Conservation (phyloP, 2,329 filamentous ascomycete species). For the Davidsoniella eucalypti region DNA sequence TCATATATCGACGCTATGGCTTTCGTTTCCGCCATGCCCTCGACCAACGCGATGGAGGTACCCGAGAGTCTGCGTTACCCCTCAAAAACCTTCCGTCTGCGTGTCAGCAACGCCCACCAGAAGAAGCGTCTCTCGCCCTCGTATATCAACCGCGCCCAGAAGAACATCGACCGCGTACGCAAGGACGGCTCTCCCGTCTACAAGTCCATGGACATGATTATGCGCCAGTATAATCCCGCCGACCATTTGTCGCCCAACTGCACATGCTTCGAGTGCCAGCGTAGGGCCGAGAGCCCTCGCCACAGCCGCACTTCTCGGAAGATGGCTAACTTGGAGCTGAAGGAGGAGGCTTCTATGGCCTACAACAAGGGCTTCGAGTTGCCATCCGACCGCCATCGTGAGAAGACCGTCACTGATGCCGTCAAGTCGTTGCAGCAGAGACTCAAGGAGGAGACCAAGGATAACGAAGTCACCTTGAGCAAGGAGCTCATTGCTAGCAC, state of each 20-base stretch:
- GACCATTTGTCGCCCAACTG: neutral
- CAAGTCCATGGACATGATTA: neutral
- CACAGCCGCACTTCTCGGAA: neutral
- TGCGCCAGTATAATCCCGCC: neutral
- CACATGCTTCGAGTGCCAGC: neutral
- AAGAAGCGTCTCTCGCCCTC: conserved; percentile 4
- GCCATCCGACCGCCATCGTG: conserved; percentile 4
- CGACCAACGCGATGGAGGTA: neutral
- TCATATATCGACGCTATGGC: no score
- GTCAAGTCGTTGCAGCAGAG: neutral
- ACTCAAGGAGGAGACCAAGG: neutral
- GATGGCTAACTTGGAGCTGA: neutral
- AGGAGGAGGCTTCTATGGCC: conserved; percentile 3
- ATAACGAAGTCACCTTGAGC: neutral
- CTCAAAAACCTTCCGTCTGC: neutral
- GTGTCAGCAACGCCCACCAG: neutral
- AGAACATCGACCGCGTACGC: conserved; percentile 1
- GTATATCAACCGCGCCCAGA: conserved; percentile 4
- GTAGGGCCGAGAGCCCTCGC: neutral
- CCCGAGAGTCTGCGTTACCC: neutral
- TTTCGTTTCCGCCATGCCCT: neutral
- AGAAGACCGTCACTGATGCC: conserved; percentile 1
- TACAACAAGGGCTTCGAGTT: conserved; percentile 1
- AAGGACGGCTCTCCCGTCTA: conserved; percentile 9
- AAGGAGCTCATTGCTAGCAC: neutral